Evolutionary conservation across 1,284 basidiomycete species (phyloP), one percentile per base, ranked within the genome.

Genomic region (Pseudozyma tsukubaensis): DNA sequence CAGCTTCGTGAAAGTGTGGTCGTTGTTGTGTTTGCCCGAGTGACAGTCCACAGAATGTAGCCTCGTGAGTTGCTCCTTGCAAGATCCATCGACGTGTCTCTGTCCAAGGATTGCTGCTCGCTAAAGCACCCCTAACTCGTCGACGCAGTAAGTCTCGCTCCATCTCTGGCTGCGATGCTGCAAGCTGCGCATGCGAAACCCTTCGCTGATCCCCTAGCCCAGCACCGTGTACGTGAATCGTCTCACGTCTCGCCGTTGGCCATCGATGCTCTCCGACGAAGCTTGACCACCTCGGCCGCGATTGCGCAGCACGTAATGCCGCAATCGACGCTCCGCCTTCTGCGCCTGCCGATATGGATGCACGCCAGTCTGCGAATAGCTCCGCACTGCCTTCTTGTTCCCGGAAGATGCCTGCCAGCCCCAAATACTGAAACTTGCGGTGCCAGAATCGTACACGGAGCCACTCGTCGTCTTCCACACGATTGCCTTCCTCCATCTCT

Each of bases 31-130:
- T 12, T 1, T n/a, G 21, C 59, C 35, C 58, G 13, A 72, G 59
- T 29, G 52, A 24, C 24, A 68, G 21, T 3, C 70, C 64, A 37
- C 70, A 72, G 29, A 72, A 64, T 0, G 54, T 60, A 1, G 64
- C 64, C 10, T 36, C 42, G 13, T 54, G 52, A 13, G 64, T 72
- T 2, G 32, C 35, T 16, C 70, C 70, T 43, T 60, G 56, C 39
- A 72, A 37, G 39, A 72, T 64, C 70, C 70, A 72, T 24, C 64
- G 60, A 9, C 70, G 64, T 12, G 60, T 68, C 21, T 58, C 60
- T 11, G 42, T 44, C 29, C 40, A 59, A n/a, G 63, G 39, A 18
- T 57, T 55, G 18, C 21, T 44, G 19, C 43, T 24, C 2, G 21
- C 39, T 14, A 37, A 8, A 16, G 19, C 35, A 14, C 8, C 44